Conservation (phyloP, 2,329 filamentous ascomycete species). For the Akanthomyces lecanii region DNA sequence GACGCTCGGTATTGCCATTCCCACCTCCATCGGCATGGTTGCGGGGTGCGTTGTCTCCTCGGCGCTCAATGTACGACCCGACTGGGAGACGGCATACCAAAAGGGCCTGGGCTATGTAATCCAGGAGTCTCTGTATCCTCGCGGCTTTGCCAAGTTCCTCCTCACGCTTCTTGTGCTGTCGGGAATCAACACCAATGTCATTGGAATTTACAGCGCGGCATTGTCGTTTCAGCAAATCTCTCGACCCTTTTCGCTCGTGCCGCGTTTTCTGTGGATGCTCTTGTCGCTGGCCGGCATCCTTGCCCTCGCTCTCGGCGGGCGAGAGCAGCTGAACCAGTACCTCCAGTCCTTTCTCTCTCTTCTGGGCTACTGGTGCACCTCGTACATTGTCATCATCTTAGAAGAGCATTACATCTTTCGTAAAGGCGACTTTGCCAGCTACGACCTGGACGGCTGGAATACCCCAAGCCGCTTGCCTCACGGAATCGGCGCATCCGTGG, state of each 20-base stretch:
- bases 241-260: constrained; percentile 32
- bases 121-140: constrained; percentile 40
- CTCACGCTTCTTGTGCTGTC: constrained; percentile 35
- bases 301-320: constrained; percentile 36
- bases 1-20: constrained; percentile 42
- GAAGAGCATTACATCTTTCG: constrained; percentile 41
- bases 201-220: constrained; percentile 36
- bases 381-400: constrained; percentile 38
- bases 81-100: constrained; percentile 37
- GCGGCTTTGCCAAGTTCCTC: constrained; percentile 43
- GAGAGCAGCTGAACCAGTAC: constrained; percentile 36
- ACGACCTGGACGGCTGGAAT: constrained; percentile 43
- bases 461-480: constrained; percentile 37
- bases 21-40: constrained; percentile 46
- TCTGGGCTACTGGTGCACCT: constrained; percentile 44
- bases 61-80: constrained; percentile 34
- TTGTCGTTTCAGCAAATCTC: constrained; percentile 39
- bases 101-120: constrained; percentile 43
- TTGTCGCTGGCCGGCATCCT: constrained; percentile 38
- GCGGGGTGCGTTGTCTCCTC: constrained; percentile 41
- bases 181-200: constrained; percentile 35
- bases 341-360: constrained; percentile 42
- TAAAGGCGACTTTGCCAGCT: constrained; percentile 35
- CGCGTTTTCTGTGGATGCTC: constrained; percentile 38
- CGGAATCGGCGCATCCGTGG: constrained; percentile 39